Percentiles rank a stretch among this genome's conserved stretches.
Evolutionary conservation across 495 filamentous ascomycete genomes (phyloP).

Genomic region (Hyaloscypha bicolor): DNA sequence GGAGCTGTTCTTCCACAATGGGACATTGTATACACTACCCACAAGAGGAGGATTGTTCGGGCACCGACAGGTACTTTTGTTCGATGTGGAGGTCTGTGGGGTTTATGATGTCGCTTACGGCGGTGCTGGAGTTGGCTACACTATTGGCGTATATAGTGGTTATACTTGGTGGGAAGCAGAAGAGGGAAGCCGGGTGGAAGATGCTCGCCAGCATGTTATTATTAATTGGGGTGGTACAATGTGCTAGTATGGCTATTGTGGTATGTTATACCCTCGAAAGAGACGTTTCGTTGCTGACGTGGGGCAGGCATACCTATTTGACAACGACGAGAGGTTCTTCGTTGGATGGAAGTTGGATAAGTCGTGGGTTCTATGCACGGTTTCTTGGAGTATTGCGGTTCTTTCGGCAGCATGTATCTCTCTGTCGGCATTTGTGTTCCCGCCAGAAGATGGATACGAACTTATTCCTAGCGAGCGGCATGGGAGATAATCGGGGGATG

Average conservation of each 20-base stretch:
- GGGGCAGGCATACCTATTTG: constrained; percentile 74
- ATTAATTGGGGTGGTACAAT: constrained; percentile 62
- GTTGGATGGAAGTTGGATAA: constrained; percentile 81
- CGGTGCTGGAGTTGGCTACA: constrained; percentile 73
- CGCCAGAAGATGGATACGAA: constrained; percentile 86
- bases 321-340: constrained; percentile 84
- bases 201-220: constrained; percentile 65
- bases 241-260: constrained; percentile 73
- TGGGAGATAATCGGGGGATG: constrained; percentile 12
- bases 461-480: constrained; percentile 41
- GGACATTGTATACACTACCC: constrained; percentile 51
- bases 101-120: constrained; percentile 81
- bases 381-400: constrained; percentile 68
- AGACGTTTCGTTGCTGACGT: constrained; percentile 12
- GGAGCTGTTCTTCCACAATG: constrained; percentile 63
- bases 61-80: constrained; percentile 75
- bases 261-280: constrained; percentile 52
- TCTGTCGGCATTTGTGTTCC: constrained; percentile 65
- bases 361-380: constrained; percentile 75
- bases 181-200: constrained; percentile 78
- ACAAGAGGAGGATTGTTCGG: constrained; percentile 67
- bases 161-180: constrained; percentile 72
- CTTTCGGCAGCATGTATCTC: constrained; percentile 63
- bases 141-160: constrained; percentile 75
- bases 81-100: constrained; percentile 87